Conservation (phyloP, 176 grass and related monocot species). For the Elaeis guineensis region DNA sequence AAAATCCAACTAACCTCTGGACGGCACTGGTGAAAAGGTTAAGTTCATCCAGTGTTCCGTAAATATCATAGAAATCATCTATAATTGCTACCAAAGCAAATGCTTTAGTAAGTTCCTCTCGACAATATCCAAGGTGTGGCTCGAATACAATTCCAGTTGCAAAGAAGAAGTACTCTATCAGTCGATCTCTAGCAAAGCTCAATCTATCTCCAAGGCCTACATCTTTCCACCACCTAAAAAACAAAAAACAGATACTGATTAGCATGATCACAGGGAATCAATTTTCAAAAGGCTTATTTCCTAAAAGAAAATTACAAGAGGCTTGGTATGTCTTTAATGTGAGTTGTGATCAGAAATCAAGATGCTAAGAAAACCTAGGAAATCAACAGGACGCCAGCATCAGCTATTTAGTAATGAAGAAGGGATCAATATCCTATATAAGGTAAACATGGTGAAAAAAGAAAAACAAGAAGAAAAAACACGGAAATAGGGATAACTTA, state of each 20-base stretch:
- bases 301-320: background rate
- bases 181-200: constrained; percentile 36
- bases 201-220: constrained; percentile 23
- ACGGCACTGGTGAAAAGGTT: constrained; percentile 33
- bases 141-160: constrained; percentile 25
- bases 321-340: too few relatives aligned
- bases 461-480: too few relatives aligned
- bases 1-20: constrained; percentile 22
- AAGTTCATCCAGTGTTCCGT: constrained; percentile 43
- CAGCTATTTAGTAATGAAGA: too few relatives aligned
- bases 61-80: constrained; percentile 60
- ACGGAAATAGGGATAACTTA: too few relatives aligned
- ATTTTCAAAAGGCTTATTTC: background rate
- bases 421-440: too few relatives aligned
- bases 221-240: constrained; percentile 47
- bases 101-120: constrained; percentile 21
- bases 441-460: too few relatives aligned
- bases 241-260: background rate
- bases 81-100: constrained; percentile 17
- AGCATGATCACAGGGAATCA: too few relatives aligned
- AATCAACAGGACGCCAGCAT: too few relatives aligned
- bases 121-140: constrained; percentile 1
- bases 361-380: too few relatives aligned
- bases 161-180: constrained; percentile 45
- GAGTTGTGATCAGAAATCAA: too few relatives aligned